Percentiles rank a stretch among this genome's conserved stretches.
These are phyloP conservation scores for Fraxinus sp. DNA, from an alignment of 305 asterid genomes.

Conservation along the genomic window DNA sequence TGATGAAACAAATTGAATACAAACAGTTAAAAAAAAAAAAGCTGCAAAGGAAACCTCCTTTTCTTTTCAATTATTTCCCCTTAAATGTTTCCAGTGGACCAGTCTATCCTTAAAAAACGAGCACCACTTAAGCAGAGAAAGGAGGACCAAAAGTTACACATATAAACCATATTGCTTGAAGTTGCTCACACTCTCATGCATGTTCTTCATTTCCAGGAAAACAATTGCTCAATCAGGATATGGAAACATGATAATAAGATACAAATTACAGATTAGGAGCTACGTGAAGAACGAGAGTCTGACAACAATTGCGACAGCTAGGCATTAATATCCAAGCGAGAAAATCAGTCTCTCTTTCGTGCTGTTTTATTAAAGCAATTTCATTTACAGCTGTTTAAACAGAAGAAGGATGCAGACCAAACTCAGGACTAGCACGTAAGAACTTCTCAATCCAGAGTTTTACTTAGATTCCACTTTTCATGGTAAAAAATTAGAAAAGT, in stretches of 20 bases:
- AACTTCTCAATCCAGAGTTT: neutral
- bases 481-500: neutral
- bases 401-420: neutral
- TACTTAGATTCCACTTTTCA: slow-evolving; percentile 4
- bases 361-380: slow-evolving; percentile 7
- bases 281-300: neutral
- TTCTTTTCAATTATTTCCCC: neutral
- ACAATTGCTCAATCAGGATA: slow-evolving; percentile 1
- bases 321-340: slow-evolving; percentile 5
- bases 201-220: neutral
- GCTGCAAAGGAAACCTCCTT: neutral
- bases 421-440: neutral
- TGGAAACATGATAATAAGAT: slow-evolving; percentile 15
- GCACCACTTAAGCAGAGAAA: neutral
- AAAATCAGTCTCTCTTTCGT: neutral
- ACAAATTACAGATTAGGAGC: neutral
- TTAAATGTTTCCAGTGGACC: neutral
- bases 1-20: neutral
- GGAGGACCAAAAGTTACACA: neutral
- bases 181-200: neutral
- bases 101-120: neutral
- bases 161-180: neutral
- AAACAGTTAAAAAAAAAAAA: neutral
- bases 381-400: slow-evolving; percentile 8
- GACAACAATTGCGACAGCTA: neutral